Base-by-base conservation (phyloP, 2,329 filamentous ascomycete genomes). In the Cladosporium sp. region DNA sequence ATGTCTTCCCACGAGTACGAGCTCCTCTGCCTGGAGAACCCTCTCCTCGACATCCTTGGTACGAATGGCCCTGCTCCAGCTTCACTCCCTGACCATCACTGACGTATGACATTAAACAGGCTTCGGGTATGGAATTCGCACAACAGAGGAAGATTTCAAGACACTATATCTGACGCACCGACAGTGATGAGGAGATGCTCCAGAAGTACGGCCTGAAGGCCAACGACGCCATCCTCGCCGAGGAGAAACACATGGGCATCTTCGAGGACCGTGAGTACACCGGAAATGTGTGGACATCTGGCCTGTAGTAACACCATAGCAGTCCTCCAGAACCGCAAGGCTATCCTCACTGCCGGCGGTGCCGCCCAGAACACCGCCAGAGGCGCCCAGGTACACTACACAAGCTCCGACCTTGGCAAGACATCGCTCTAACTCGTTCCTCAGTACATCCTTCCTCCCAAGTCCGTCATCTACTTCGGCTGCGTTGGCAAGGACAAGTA, bases 291-390 rank as follows among this genome's bases (percentile, higher is more conserved):
- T 37, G 50, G 23, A 28, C n/a, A 56, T 53, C 49, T 35, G 46
- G 29, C 59, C 29, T n/a, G 29, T 55, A 46, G 23, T 56, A 63
- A 63, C 61, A 56, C 28, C 16, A 26, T 8, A 11, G 18, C 23
- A 65, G 53, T 65, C 72, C 87, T 97, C 74, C 90, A 91, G 81
- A 94, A 95, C 86, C 92, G 89, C 82, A 88, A 95, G 74, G 94
- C 94, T 69, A 96, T 96, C 83, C 85, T 98, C 78, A 95, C 98
- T 77, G 93, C 95, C 64, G 95, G 95, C 71, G 95, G 95, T 76
- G 95, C 95, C 65, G 95, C 95, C 33, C 95, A 99, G 83, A 99
- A 99, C 87, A 96, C 93, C 63, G 94, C 95, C 72, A 90, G 95
- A 76, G 95, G 95, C 72, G 95, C 94, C 70, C 92, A 95, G 80